Conservation (phyloP, 2,329 filamentous ascomycete genomes). For the Cladosporium halotolerans region DNA sequence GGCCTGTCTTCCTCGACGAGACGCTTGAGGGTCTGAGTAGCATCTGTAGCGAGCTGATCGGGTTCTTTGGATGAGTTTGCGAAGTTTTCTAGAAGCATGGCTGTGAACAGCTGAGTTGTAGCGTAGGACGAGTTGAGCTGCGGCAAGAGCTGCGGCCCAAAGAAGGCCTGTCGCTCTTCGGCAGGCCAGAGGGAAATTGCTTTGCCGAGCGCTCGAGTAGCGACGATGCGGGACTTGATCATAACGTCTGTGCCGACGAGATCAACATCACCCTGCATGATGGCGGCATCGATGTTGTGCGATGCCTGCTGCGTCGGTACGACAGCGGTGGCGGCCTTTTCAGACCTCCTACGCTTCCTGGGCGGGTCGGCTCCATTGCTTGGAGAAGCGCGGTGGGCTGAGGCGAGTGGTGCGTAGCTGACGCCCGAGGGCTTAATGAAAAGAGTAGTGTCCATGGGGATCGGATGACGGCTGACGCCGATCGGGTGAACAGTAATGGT, state of each 20-base stretch:
- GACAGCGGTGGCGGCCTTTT: slow-evolving; percentile 60
- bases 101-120: slow-evolving; percentile 77
- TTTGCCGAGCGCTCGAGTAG: slow-evolving; percentile 78
- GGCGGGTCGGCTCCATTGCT: slow-evolving; percentile 54
- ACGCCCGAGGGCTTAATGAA: slow-evolving; percentile 93
- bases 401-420: slow-evolving; percentile 57
- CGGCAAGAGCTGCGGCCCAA: slow-evolving; percentile 59
- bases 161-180: slow-evolving; percentile 53
- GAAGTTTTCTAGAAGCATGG: slow-evolving; percentile 83
- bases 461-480: slow-evolving; percentile 81
- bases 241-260: slow-evolving; percentile 84
- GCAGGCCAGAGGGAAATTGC: slow-evolving; percentile 72
- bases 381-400: slow-evolving; percentile 36
- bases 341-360: slow-evolving; percentile 75
- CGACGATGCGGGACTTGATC: slow-evolving; percentile 81
- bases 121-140: slow-evolving; percentile 68
- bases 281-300: slow-evolving; percentile 95
- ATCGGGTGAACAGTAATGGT: slow-evolving; percentile 83
- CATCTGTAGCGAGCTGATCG: slow-evolving; percentile 39
- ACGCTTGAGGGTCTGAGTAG: slow-evolving; percentile 59
- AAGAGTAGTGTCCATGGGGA: slow-evolving; percentile 82
- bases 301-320: slow-evolving; percentile 48
- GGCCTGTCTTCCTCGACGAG: slow-evolving; percentile 80
- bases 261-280: slow-evolving; percentile 96
- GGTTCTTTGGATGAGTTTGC: slow-evolving; percentile 44